Percentiles rank a stretch among this genome's conserved stretches.
Evolutionary conservation across 192 early-diverging fungal species (phyloP).

Genomic region (Mortierella hygrophila): DNA sequence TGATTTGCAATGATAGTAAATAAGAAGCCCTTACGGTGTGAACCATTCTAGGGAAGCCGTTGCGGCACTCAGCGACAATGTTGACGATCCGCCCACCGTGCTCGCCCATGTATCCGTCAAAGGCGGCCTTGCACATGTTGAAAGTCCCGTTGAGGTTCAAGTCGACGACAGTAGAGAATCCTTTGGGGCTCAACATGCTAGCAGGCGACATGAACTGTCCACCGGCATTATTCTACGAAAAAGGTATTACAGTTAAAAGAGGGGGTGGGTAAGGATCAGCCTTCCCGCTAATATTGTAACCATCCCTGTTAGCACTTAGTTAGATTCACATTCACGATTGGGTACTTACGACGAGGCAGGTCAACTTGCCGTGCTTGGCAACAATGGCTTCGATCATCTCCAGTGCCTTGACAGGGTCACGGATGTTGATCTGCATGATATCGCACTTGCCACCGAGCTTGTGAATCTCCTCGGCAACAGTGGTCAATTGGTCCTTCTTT

Average conservation of each 20-base stretch:
- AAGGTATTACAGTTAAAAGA: not conserved
- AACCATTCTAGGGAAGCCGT: constrained; percentile 58
- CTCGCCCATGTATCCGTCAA: constrained; percentile 57
- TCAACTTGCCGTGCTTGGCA: constrained; percentile 51
- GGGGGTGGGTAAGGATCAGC: not conserved
- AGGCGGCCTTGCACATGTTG: constrained; percentile 64
- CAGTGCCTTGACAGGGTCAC: constrained; percentile 38
- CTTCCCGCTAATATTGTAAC: not conserved
- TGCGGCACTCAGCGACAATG: constrained; percentile 63
- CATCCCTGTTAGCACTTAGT: not conserved
- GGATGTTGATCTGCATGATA: constrained; percentile 55
- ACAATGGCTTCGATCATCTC: constrained; percentile 49
- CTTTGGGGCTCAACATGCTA: constrained; percentile 43
- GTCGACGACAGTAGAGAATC: constrained; percentile 61
- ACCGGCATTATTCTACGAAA: constrained; percentile 47
- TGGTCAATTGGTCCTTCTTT: constrained; percentile 49
- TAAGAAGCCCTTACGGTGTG: constrained; percentile 39
- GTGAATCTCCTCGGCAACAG: constrained; percentile 52
- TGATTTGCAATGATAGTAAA: constrained; percentile 8
- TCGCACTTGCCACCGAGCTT: constrained; percentile 52
- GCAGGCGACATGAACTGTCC: constrained; percentile 56
- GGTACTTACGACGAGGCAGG: constrained; percentile 37
- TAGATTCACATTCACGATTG: not conserved
- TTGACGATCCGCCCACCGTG: constrained; percentile 60
- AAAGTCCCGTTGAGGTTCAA: constrained; percentile 67